Conservation (phyloP, 2,329 filamentous ascomycete genomes). For the Camillea tinctor region DNA sequence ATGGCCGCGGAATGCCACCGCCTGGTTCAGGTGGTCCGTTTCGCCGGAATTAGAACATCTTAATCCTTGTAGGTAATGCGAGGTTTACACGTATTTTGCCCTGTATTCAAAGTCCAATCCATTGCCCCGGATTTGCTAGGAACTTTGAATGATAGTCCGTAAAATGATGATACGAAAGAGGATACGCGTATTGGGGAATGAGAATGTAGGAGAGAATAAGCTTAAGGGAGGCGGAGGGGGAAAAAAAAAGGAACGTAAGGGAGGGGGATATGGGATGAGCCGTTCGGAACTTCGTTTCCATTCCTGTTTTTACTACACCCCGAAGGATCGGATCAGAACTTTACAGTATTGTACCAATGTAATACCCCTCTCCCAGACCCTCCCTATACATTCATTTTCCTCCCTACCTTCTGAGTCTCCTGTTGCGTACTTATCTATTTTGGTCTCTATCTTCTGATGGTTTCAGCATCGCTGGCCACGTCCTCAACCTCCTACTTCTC, state of each 20-base stretch:
- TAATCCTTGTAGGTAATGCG: background rate
- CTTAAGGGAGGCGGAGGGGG: background rate
- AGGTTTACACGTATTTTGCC: background rate
- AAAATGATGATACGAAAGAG: background rate
- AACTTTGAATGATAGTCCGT: background rate
- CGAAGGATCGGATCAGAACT: conserved; percentile 1
- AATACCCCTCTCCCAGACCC: conserved; percentile 14
- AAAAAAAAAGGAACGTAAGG: background rate
- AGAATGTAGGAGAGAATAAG: background rate
- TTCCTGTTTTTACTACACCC: background rate
- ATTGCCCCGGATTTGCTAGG: background rate
- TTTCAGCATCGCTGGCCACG: background rate
- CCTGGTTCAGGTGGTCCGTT: conserved; percentile 40
- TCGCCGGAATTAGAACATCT: conserved; percentile 33
- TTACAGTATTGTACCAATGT: conserved; percentile 21
- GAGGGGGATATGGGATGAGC: conserved; percentile 3
- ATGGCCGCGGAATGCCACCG: conserved; percentile 55
- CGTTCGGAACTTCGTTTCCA: conserved; percentile 3
- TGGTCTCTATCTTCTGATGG: background rate
- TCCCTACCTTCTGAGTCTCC: background rate
- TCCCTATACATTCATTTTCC: background rate
- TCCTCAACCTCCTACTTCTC: background rate
- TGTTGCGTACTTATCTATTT: background rate
- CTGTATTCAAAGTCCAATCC: background rate
- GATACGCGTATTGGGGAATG: background rate